phyloP scores from a whole-genome alignment of 2,329 filamentous ascomycete genomes.

The Fusarium graminum region DNA sequence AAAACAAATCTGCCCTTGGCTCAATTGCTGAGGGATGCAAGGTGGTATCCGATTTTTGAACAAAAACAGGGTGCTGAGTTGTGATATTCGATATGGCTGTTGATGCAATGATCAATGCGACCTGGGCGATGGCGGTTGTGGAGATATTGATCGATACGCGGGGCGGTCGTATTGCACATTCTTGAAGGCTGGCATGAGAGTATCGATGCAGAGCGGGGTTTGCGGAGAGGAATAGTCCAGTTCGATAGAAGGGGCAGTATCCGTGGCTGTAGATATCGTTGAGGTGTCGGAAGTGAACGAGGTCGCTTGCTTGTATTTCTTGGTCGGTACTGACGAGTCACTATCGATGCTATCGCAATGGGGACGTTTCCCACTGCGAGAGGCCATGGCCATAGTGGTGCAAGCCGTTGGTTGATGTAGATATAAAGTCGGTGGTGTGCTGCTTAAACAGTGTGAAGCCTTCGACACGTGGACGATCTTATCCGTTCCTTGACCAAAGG shows the following conservation, averaged over 20 bases:
- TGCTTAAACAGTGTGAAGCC: conserved; percentile 28
- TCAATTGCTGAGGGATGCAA: conserved; percentile 26
- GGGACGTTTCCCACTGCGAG: conserved; percentile 43
- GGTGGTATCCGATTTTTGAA: conserved; percentile 38
- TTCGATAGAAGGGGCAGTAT: conserved; percentile 30
- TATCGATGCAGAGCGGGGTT: conserved; percentile 37
- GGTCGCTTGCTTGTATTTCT: conserved; percentile 47
- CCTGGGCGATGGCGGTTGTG: conserved; percentile 46
- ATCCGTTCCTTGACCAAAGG: conserved; percentile 28
- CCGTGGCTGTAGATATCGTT: conserved; percentile 31
- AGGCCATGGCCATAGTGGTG: conserved; percentile 42
- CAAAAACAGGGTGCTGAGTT: conserved; percentile 26
- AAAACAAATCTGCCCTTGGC: conserved; percentile 30
- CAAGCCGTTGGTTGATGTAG: conserved; percentile 24
- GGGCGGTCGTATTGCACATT: conserved; percentile 43
- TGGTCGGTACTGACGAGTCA: conserved; percentile 42
- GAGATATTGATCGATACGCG: conserved; percentile 43
- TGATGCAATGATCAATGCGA: conserved; percentile 33
- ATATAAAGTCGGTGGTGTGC: conserved; percentile 23
- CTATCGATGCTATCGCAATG: conserved; percentile 39
- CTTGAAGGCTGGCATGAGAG: conserved; percentile 41
- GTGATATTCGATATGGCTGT: conserved; percentile 7
- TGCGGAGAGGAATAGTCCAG: conserved; percentile 29
- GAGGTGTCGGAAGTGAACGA: conserved; percentile 45
- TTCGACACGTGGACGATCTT: conserved; percentile 27